Evolutionary conservation across 1,139 yeast genomes (phyloP), one percentile per base, ranked within the genome.

Genomic region (Protomyces arabidopsidicola): DNA sequence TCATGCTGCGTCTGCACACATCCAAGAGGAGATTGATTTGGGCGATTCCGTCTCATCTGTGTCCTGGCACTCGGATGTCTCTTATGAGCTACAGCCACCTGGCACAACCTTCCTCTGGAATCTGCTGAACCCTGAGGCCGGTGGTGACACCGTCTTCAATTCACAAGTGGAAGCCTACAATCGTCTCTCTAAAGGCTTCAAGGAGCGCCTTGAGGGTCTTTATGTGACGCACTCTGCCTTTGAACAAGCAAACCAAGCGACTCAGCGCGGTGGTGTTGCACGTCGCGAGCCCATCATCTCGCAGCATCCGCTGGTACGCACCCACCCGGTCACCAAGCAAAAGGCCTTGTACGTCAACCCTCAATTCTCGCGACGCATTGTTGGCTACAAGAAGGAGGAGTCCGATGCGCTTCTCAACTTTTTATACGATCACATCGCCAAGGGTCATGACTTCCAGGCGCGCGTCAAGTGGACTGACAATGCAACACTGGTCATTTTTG

Each of bases 1-100:
- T 8, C 45, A 52, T n/a, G 56, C 42, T 16, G 36, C 27, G 3
- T 45, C 62, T 3, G 61, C 61, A 27, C 38, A 50, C 35, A 51
- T 57, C 16, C 50, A 57, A 16, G 67, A 68, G 61, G 69, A 69
- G 16, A 66, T 67, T 35, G 71, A 69, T 58, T 68, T 70, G 54
- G 55, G 68, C 39, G 65, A 66, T 31, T 69, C 70, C 39, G 64
- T 71, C 38, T 64, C 73, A 2, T 82, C 71, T 72, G 79, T 75
- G 12, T 76, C 77, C 16, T 83, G 83, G 82, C 88, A 84, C 72
- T 79, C 85, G 8, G 88, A 84, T 71, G 82, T 82, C 50, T 77
- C 84, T 38, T 84, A 82, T 70, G 88, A 84, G 72, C 77, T 77
- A 64, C 86, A 84, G 70, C 85, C 88, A n/a, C 85, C 87, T 10